These are phyloP conservation scores for Pigoraptor vietnamica DNA, from an alignment of 78 protist species.

Conservation along the genomic window DNA sequence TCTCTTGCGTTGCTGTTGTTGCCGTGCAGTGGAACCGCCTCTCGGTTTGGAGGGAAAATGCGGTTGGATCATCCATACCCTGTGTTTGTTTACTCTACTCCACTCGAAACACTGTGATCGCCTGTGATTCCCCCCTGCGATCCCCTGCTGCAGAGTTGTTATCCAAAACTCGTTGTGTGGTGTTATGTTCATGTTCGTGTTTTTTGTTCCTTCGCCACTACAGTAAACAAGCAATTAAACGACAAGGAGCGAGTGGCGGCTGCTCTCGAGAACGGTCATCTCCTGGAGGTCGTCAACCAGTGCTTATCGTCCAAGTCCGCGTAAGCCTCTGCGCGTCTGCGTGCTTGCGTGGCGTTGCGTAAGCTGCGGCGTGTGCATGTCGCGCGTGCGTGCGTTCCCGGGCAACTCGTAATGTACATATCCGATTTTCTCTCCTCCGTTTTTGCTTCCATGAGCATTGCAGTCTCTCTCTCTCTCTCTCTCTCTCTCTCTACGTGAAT, in stretches of 20 bases:
- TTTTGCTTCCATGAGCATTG: too few species aligned
- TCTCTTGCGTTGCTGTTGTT: not conserved
- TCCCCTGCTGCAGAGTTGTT: too few species aligned
- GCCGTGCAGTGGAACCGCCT: too few species aligned
- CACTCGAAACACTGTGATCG: too few species aligned
- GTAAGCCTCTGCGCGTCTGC: not conserved
- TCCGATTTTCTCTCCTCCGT: too few species aligned
- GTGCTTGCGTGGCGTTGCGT: too few species aligned
- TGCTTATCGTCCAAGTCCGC: conserved; percentile 30
- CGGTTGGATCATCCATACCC: not conserved
- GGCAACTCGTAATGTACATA: not conserved
- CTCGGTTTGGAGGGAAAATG: not conserved
- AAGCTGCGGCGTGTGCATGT: too few species aligned
- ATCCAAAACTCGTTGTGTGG: too few species aligned
- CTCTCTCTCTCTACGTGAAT: too few species aligned
- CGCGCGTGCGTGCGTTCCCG: not conserved
- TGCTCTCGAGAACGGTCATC: conserved; percentile 60
- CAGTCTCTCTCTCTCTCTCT: too few species aligned
- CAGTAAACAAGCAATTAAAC: conserved; percentile 72
- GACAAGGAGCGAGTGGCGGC: conserved; percentile 86
- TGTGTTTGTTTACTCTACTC: too few species aligned
- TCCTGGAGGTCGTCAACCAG: conserved; percentile 47
- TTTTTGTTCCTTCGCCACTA: not conserved
- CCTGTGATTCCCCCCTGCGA: too few species aligned
- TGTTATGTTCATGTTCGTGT: not conserved